Evolutionary conservation across 257 asterid genomes (phyloP).

Genomic region (Datura wrightii): DNA sequence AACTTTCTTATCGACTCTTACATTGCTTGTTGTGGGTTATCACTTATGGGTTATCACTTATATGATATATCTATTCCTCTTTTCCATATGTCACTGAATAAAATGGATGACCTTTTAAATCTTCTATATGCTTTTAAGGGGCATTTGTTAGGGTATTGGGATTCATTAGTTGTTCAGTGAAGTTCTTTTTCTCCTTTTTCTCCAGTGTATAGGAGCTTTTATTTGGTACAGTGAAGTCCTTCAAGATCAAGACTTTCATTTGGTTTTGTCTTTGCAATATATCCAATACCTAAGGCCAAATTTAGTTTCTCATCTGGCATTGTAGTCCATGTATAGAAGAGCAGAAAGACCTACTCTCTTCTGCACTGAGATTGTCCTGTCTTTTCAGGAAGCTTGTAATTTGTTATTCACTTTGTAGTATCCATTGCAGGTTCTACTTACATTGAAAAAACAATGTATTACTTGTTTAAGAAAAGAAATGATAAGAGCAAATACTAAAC

Average conservation of each 20-base stretch:
- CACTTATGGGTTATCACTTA: slow-evolving; percentile 8
- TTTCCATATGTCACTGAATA: neutral
- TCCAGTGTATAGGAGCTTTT: neutral
- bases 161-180: slow-evolving; percentile 13
- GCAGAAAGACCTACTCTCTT: slow-evolving; percentile 4
- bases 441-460: neutral
- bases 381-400: neutral
- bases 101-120: neutral
- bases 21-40: neutral
- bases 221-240: slow-evolving; percentile 18
- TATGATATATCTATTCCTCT: neutral
- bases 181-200: no score
- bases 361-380: slow-evolving; percentile 11
- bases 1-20: neutral
- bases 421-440: neutral
- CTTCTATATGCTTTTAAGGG: neutral
- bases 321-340: slow-evolving; percentile 23
- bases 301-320: neutral
- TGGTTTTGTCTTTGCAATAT: slow-evolving; percentile 21
- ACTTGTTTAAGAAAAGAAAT: slow-evolving; percentile 15
- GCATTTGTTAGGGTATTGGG: neutral
- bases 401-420: slow-evolving; percentile 10
- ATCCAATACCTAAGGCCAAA: neutral
- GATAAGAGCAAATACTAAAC: slow-evolving; percentile 4
- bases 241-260: neutral